Conservation (phyloP, 768 basidiomycete species). For the Megacollybia marginata region DNA sequence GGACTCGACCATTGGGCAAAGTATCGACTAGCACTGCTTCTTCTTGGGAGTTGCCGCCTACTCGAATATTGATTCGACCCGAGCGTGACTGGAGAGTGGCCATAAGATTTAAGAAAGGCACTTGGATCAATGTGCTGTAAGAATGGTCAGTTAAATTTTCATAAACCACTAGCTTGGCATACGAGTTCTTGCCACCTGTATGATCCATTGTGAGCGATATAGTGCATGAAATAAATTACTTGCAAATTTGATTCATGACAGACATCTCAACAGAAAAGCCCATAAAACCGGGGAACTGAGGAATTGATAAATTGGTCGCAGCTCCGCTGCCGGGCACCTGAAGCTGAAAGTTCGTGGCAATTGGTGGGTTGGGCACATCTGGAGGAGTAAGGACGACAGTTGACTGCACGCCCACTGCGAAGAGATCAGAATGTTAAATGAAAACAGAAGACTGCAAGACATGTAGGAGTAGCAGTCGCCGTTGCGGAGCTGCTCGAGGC, state of each 20-base stretch:
- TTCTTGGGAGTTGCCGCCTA: conserved; percentile 82
- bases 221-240: conserved; percentile 17
- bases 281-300: conserved; percentile 44
- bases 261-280: conserved; percentile 77
- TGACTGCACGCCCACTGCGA: too few relatives aligned
- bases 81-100: conserved; percentile 52
- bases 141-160: conserved; percentile 1
- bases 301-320: conserved; percentile 30
- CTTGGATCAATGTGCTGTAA: conserved; percentile 39
- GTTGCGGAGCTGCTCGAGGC: too few relatives aligned
- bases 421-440: too few relatives aligned
- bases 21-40: conserved; percentile 42
- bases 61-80: conserved; percentile 55
- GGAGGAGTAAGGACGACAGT: too few relatives aligned
- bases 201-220: not conserved
- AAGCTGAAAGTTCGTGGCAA: too few relatives aligned
- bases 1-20: conserved; percentile 34
- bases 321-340: conserved; percentile 1
- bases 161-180: conserved; percentile 2
- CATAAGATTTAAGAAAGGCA: conserved; percentile 76
- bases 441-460: too few relatives aligned
- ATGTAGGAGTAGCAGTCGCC: too few relatives aligned
- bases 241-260: conserved; percentile 57
- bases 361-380: too few relatives aligned
- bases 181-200: conserved; percentile 49